Evolutionary conservation across 164 flowering plant genomes (phyloP), one percentile per base, ranked within the genome.

Genomic region (Macadamia integrifolia): DNA sequence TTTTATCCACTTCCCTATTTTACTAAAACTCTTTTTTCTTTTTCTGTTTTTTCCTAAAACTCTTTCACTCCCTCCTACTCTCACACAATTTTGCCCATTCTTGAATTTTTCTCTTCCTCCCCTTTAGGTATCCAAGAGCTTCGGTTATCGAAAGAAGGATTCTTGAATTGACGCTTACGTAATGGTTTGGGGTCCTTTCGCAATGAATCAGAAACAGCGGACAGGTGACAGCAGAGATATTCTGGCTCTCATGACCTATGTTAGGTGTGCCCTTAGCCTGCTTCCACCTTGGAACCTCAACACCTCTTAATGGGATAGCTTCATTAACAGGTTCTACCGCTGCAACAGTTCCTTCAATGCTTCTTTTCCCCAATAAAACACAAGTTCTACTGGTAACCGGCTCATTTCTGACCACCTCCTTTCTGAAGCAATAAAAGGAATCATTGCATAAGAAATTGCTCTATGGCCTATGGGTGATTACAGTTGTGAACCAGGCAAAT

Each of bases 111-210:
- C 67, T 87, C 98, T 65, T 92, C 96, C 76, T 87, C 89, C 30
- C 67, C 67, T 29, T 72, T 84, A 70, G 81, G 73, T 66, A 71
- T 70, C 85, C 80, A 78, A 35, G 84, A 76, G 77, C 70, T 83
- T 52, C 78, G 87, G 72, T 74, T 84, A 58, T 83, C 89, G 58
- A 73, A 57, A 63, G 69, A 78, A 42, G 93, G 87, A 63, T 84
- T 90, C 76, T 86, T 92, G 61, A 94, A 81, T 73, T 92, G 92
- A 18, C 92, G 80, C 81, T 86, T 90, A 72, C 92, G 75, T 58
- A 77, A 76, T 63, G 95, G 93, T 71, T 83, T 91, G 44, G 86
- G 73, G 66, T 93, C 93, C 75, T 82, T 94, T 18, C 76, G 63
- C 61, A 68, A 32, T 35, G 86, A 70, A 66, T 79, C 75, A 15